Conservation (phyloP, 306 rosid species). For the Castanea crenata region DNA sequence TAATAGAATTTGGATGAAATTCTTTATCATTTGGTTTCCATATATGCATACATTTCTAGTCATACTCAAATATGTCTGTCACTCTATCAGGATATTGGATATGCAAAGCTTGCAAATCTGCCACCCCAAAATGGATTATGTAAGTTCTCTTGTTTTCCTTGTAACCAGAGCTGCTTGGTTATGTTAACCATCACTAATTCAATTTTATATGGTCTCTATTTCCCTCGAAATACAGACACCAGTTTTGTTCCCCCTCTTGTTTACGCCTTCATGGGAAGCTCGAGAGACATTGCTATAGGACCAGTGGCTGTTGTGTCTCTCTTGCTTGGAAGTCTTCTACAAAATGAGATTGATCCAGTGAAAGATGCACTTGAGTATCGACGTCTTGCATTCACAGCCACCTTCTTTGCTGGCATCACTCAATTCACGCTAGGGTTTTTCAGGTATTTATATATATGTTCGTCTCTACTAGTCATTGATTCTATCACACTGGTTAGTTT, state of each 20-base stretch:
- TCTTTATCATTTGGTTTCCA: slow-evolving; percentile 18
- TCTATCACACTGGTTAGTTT: too few species aligned
- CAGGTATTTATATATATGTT: slow-evolving; percentile 42
- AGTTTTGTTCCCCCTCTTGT: slow-evolving; percentile 95
- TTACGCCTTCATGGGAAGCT: slow-evolving; percentile 94
- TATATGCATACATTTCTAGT: too few species aligned
- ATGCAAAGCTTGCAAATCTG: slow-evolving; percentile 86
- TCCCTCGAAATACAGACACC: slow-evolving; percentile 45
- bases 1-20: slow-evolving; percentile 9
- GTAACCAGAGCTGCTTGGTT: background rate
- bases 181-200: too few species aligned
- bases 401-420: slow-evolving; percentile 90
- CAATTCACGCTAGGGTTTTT: slow-evolving; percentile 90
- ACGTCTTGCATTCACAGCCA: slow-evolving; percentile 90
- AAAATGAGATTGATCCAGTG: slow-evolving; percentile 53
- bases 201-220: too few species aligned
- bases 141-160: slow-evolving; percentile 36
- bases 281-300: slow-evolving; percentile 95
- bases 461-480: too few species aligned
- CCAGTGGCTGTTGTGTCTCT: slow-evolving; percentile 98
- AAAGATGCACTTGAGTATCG: slow-evolving; percentile 49
- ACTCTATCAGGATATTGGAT: slow-evolving; percentile 71
- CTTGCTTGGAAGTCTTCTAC: slow-evolving; percentile 79
- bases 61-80: too few species aligned
- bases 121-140: slow-evolving; percentile 86